These are phyloP conservation scores for Candida oleophila DNA, from an alignment of 805 yeast species.

Conservation along the genomic window DNA sequence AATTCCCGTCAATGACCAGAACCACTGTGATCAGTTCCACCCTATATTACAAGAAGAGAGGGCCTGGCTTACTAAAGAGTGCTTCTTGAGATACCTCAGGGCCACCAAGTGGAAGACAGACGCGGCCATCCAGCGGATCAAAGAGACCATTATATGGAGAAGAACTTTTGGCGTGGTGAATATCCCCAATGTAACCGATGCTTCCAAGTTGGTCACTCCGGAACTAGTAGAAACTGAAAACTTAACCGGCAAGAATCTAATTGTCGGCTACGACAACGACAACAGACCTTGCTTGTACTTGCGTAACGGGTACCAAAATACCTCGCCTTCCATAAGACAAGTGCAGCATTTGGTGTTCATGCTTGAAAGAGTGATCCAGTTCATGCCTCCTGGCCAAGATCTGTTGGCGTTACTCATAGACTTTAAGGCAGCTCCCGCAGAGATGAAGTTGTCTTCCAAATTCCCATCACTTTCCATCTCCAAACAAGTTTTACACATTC, in stretches of 20 bases:
- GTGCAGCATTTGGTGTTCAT: slow-evolving; percentile 57
- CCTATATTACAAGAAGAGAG: slow-evolving; percentile 31
- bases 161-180: slow-evolving; percentile 48
- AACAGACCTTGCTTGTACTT: slow-evolving; percentile 53
- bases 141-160: slow-evolving; percentile 53
- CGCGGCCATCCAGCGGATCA: slow-evolving; percentile 43
- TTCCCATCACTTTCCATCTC: slow-evolving; percentile 52
- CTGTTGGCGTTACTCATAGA: slow-evolving; percentile 54
- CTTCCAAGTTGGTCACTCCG: slow-evolving; percentile 33
- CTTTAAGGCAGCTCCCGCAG: slow-evolving; percentile 47
- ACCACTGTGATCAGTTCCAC: slow-evolving; percentile 8
- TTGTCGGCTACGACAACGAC: slow-evolving; percentile 54
- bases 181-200: slow-evolving; percentile 25
- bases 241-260: slow-evolving; percentile 52
- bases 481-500: slow-evolving; percentile 48
- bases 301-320: slow-evolving; percentile 55
- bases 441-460: slow-evolving; percentile 36
- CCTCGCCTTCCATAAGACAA: slow-evolving; percentile 49
- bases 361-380: slow-evolving; percentile 52
- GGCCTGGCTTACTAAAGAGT: slow-evolving; percentile 52
- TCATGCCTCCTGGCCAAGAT: slow-evolving; percentile 61
- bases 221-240: slow-evolving; percentile 48
- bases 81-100: slow-evolving; percentile 49
- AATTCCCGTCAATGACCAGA: slow-evolving; percentile 29
- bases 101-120: slow-evolving; percentile 52